Conservation (phyloP, 2,329 filamentous ascomycete genomes). For the Colletotrichum ledebouriae region DNA sequence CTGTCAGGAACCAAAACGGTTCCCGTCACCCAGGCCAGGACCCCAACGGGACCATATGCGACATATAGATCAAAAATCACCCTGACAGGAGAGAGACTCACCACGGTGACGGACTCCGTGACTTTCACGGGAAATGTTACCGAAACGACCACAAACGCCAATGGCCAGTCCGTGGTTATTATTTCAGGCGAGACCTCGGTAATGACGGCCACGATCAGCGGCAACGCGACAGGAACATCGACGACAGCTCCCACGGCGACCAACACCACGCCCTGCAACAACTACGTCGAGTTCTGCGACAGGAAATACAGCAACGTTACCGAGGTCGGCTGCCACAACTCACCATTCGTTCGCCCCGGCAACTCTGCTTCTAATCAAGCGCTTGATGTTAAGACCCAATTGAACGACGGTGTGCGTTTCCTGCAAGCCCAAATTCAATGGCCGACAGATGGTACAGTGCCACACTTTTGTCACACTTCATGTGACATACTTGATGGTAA, state of each 20-base stretch:
- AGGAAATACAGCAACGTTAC: constrained; percentile 87
- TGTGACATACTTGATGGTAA: constrained; percentile 80
- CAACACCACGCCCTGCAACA: constrained; percentile 86
- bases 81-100: constrained; percentile 49
- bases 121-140: constrained; percentile 51
- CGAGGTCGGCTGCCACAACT: constrained; percentile 83
- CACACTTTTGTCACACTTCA: constrained; percentile 86
- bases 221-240: constrained; percentile 58
- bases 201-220: constrained; percentile 56
- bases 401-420: constrained; percentile 81
- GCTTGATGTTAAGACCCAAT: constrained; percentile 75
- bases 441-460: constrained; percentile 61
- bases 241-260: constrained; percentile 61
- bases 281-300: constrained; percentile 80
- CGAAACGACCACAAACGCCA: constrained; percentile 47
- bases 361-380: constrained; percentile 84
- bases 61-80: constrained; percentile 60
- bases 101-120: constrained; percentile 49
- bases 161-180: constrained; percentile 55
- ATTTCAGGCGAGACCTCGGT: constrained; percentile 61
- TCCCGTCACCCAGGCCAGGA: constrained; percentile 51
- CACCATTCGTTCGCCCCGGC: constrained; percentile 78
- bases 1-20: constrained; percentile 39
- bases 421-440: constrained; percentile 75
- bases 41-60: constrained; percentile 61